Evolutionary conservation across 345 rosid genomes (phyloP).

Genomic region (Aquilaria malaccensis): DNA sequence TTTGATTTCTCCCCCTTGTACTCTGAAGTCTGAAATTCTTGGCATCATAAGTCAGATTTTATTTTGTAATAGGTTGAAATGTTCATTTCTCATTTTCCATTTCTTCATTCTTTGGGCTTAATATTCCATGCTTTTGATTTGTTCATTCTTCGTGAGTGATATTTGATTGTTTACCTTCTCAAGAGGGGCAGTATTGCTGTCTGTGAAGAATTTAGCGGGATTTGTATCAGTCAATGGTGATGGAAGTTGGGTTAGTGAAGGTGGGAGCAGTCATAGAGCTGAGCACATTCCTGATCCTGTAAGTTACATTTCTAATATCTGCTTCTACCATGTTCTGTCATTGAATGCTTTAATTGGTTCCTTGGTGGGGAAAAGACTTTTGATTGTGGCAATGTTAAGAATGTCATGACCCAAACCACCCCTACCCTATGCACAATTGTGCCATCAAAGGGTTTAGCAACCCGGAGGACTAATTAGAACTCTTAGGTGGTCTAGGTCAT

Average conservation of each 20-base stretch:
- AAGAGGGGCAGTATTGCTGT: slow-evolving; percentile 69
- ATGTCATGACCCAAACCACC: too few relatives aligned
- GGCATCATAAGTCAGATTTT: too few relatives aligned
- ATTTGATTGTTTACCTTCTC: background rate
- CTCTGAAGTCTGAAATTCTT: too few relatives aligned
- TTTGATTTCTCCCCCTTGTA: background rate
- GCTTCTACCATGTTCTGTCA: background rate
- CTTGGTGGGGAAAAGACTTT: too few relatives aligned
- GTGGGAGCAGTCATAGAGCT: slow-evolving; percentile 32
- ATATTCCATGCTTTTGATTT: background rate
- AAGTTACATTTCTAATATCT: slow-evolving; percentile 20
- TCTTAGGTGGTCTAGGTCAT: too few relatives aligned
- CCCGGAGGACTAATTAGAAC: too few relatives aligned
- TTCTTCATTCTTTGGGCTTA: background rate
- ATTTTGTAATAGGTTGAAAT: background rate
- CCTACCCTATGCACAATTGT: too few relatives aligned
- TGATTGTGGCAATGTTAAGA: too few relatives aligned
- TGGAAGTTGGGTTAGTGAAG: slow-evolving; percentile 79
- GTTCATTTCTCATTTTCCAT: background rate
- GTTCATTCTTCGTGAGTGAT: background rate
- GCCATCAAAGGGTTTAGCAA: too few relatives aligned
- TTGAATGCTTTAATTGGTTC: background rate
- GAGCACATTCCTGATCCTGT: slow-evolving; percentile 62
- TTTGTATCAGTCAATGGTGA: slow-evolving; percentile 49
- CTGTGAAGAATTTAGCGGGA: slow-evolving; percentile 73